Base-by-base conservation (phyloP, 75 land plant genomes). In the Selaginella tamariscina region DNA sequence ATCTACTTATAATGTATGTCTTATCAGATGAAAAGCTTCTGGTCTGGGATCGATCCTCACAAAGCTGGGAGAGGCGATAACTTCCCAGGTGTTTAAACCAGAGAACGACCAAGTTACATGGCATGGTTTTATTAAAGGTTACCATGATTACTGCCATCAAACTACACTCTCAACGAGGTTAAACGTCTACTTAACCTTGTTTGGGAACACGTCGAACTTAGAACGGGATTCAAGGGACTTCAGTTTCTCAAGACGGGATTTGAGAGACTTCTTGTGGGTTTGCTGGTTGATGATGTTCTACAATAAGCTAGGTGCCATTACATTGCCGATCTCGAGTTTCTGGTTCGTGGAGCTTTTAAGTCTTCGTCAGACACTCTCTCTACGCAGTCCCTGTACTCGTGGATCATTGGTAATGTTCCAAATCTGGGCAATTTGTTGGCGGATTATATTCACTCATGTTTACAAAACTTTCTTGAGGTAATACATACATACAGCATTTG, bases 231-330 rank as follows among this genome's bases (percentile, higher is more conserved):
- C 5, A 5, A 5, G 5, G 49, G 49, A 39, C 5, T 5, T 5
- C 15, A 5, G 15, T 5, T 5, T 39, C 15, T 39, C 49, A 5
- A 5, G 11, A 5, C 49, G 49, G 15, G 49, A 39, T 5, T 39
- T 77, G 13, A 56, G 68, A 21, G 75, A 72, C 32, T 54, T 77
- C 32, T 55, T 77, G 21, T 77, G 71, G 71, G 71, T 77, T 62
- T 77, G 75, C 63, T 77, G 79, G 79, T 29, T 73, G 49, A 2
- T 72, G 62, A 68, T 23, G 55, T 73, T 54, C 39, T 66, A 72
- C 67, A 29, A 74, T 2, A 69, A 72, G 55, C 76, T 74, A 55
- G 22, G 30, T 27, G 22, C 24, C 55, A 29, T 22, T 32, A 32
- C 55, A 13, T 55, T 77, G 59, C 79, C 79, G 28, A 26, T 60